A percentile compares a stretch with the other conserved stretches of the same genome.
Conservation (phyloP, 768 basidiomycete genomes). For the Leccinum disarticulatum region DNA sequence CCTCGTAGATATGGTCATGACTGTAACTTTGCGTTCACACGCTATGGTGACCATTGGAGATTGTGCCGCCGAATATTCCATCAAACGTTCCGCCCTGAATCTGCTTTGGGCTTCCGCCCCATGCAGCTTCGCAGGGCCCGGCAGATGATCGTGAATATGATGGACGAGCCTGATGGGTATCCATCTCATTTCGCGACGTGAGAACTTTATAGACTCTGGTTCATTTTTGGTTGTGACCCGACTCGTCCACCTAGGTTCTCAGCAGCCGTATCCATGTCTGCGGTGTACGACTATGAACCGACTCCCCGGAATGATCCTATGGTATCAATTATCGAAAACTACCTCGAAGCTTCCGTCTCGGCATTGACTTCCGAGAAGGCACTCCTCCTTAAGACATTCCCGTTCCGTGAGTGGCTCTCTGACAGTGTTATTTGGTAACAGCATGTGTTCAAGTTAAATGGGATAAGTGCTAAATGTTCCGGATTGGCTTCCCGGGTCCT, state of each 20-base stretch:
- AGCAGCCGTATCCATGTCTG: not conserved
- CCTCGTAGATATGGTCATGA: conserved; percentile 6
- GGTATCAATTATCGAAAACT: not conserved
- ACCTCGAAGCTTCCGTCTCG: not conserved
- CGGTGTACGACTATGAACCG: not conserved
- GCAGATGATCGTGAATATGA: not conserved
- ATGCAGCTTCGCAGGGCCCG: conserved; percentile 6
- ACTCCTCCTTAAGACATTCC: conserved; percentile 3
- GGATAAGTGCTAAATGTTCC: not conserved
- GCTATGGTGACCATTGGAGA: conserved; percentile 7
- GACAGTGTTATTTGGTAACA: not conserved
- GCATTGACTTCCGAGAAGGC: conserved; percentile 1
- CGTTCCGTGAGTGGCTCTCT: conserved; percentile 14
- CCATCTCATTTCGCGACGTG: not conserved
- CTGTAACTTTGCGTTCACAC: conserved; percentile 4
- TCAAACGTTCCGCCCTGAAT: not conserved
- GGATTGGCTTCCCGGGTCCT: conserved; percentile 6
- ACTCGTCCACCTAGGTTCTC: not conserved
- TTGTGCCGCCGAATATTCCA: conserved; percentile 6
- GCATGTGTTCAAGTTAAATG: conserved; percentile 2
- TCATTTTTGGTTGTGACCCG: not conserved
- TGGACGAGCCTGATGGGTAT: not conserved
- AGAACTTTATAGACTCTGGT: not conserved
- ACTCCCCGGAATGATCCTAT: conserved; percentile 5
- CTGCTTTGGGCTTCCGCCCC: not conserved